phyloP scores from a whole-genome alignment of 371 early-diverging fungal species.

The Mortierella sp. region DNA sequence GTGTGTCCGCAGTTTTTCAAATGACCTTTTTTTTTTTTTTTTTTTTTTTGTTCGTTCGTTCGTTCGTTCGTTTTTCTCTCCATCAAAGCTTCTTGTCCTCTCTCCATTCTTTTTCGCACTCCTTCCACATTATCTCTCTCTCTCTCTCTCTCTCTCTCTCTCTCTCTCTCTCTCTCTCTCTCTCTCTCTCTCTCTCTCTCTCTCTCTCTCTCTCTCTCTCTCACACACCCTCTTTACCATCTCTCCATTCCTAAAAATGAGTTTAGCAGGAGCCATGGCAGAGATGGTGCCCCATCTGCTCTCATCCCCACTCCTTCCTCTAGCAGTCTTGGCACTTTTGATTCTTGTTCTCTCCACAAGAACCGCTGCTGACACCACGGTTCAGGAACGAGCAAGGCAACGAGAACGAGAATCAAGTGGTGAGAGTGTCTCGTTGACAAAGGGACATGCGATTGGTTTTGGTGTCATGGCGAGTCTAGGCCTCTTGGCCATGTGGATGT shows the following conservation, averaged over 20 bases:
- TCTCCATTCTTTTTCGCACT: no score
- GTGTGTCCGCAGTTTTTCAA: no score
- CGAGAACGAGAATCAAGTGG: conserved; percentile 42
- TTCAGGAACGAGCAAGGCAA: conserved; percentile 41
- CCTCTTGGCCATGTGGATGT: conserved; percentile 53
- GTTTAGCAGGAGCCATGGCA: conserved; percentile 14
- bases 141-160: no score
- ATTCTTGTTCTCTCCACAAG: conserved; percentile 40
- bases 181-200: not conserved
- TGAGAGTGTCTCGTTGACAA: conserved; percentile 34
- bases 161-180: no score
- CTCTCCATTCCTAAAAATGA: no score
- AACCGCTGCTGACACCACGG: conserved; percentile 47
- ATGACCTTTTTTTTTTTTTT: no score
- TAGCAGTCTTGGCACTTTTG: conserved; percentile 33
- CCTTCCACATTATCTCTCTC: no score
- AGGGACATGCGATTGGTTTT: conserved; percentile 42
- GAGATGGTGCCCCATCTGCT: conserved; percentile 30
- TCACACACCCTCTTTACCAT: not conserved
- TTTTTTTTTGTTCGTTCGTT: conserved; percentile 2
- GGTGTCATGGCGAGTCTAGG: conserved; percentile 45
- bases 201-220: not conserved
- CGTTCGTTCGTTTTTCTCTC: no score
- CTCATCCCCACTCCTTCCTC: conserved; percentile 39
- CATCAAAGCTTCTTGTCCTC: not conserved